Conservation (phyloP, 2,329 filamentous ascomycete genomes). For the Hypoxylon sp. region DNA sequence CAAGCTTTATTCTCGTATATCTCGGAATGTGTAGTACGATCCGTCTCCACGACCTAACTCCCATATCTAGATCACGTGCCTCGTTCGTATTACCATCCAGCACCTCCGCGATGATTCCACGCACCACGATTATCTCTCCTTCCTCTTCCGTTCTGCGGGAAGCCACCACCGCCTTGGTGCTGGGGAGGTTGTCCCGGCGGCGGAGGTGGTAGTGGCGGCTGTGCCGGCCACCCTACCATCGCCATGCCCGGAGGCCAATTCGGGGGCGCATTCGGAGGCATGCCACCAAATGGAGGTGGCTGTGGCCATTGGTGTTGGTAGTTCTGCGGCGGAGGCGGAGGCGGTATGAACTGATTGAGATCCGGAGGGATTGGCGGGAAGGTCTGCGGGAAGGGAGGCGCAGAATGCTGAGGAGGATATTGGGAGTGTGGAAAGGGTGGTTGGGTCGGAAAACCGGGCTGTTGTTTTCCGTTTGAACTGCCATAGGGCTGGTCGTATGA, state of each 20-base stretch:
- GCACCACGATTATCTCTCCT: slow-evolving; percentile 49
- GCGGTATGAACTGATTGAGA: slow-evolving; percentile 46
- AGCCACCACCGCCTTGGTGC: slow-evolving; percentile 41
- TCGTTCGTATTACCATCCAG: slow-evolving; percentile 44
- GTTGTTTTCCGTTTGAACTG: slow-evolving; percentile 34
- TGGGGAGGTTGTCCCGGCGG: slow-evolving; percentile 45
- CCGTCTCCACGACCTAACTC: not conserved
- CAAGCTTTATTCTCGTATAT: not conserved
- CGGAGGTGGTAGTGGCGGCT: slow-evolving; percentile 36
- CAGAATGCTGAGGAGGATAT: slow-evolving; percentile 36
- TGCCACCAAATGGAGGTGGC: slow-evolving; percentile 43
- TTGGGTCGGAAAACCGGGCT: slow-evolving; percentile 31
- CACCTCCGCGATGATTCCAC: slow-evolving; percentile 46
- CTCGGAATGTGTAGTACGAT: not conserved
- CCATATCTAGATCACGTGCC: not conserved
- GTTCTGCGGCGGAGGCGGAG: slow-evolving; percentile 45
- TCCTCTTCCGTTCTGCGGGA: slow-evolving; percentile 49
- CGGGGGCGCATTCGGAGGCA: slow-evolving; percentile 40
- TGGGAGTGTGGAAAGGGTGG: slow-evolving; percentile 36
- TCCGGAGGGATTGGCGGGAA: slow-evolving; percentile 42
- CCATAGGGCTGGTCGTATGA: slow-evolving; percentile 28
- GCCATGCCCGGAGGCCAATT: slow-evolving; percentile 46
- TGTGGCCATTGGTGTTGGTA: slow-evolving; percentile 41
- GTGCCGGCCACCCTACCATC: slow-evolving; percentile 38
- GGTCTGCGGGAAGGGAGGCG: slow-evolving; percentile 42